Evolutionary conservation across 2,329 filamentous ascomycete genomes (phyloP).

Genomic region (Pseudocercospora musae): DNA sequence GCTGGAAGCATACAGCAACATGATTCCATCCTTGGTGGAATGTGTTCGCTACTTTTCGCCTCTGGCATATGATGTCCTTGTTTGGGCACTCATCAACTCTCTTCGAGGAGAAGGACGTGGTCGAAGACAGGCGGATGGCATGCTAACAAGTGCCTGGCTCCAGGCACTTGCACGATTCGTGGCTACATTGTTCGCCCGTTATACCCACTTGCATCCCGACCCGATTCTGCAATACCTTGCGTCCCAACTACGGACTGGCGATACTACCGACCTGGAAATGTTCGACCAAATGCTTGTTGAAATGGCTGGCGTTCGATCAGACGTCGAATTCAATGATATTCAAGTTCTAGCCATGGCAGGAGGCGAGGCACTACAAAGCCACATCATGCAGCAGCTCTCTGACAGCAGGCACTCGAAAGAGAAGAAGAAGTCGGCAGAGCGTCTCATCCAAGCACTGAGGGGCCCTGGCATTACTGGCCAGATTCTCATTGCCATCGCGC

Average conservation of each 20-base stretch:
- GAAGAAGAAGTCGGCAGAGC: constrained; percentile 62
- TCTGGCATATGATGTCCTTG: constrained; percentile 86
- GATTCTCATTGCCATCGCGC: constrained; percentile 83
- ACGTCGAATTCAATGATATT: constrained; percentile 81
- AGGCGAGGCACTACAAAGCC: constrained; percentile 72
- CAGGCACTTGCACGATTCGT: constrained; percentile 87
- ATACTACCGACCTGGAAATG: constrained; percentile 87
- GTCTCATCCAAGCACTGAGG: constrained; percentile 74
- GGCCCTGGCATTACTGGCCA: constrained; percentile 76
- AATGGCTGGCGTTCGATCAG: constrained; percentile 90
- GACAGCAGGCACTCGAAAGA: constrained; percentile 70
- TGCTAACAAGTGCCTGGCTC: constrained; percentile 87
- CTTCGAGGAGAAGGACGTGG: constrained; percentile 57
- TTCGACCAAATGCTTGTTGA: constrained; percentile 84
- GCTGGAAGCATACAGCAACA: constrained; percentile 89
- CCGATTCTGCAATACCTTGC: constrained; percentile 89
- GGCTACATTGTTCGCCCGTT: constrained; percentile 83
- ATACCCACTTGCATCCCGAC: constrained; percentile 75
- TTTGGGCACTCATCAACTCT: constrained; percentile 82
- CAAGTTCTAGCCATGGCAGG: constrained; percentile 87
- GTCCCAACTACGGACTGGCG: constrained; percentile 74
- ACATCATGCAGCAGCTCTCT: constrained; percentile 74
- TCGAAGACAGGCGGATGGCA: constrained; percentile 61
- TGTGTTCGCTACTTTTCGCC: constrained; percentile 92
- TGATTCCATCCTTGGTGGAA: constrained; percentile 92